These are phyloP conservation scores for Phtheirospermum japonicum DNA, from an alignment of 257 asterid genomes.

Conservation along the genomic window DNA sequence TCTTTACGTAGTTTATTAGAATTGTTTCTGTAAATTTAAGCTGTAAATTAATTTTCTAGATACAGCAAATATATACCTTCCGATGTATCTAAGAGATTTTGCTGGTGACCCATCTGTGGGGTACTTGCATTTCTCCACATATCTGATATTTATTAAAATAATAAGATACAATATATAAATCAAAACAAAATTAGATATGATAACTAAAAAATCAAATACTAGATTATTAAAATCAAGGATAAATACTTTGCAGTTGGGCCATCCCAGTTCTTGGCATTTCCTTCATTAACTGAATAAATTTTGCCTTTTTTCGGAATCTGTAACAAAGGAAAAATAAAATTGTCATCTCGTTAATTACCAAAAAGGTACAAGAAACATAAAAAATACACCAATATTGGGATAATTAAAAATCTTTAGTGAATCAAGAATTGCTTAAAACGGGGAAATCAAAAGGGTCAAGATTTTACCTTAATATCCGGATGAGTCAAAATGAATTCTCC, in stretches of 20 bases:
- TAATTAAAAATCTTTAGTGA: too few relatives aligned
- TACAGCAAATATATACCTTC: constrained; percentile 50
- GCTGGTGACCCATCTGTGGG: constrained; percentile 89
- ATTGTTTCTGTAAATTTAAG: background rate
- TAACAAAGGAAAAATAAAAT: background rate
- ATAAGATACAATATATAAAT: constrained; percentile 11
- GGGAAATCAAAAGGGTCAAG: constrained; percentile 15
- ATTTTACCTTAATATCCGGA: constrained; percentile 79
- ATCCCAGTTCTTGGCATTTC: constrained; percentile 95
- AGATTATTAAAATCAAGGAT: background rate
- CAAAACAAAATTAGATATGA: too few relatives aligned
- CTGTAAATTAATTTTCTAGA: background rate
- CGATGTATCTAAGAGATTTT: constrained; percentile 90
- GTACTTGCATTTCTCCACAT: constrained; percentile 80
- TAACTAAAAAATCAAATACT: background rate
- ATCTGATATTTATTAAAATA: constrained; percentile 43
- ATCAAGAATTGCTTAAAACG: background rate
- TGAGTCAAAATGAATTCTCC: constrained; percentile 98
- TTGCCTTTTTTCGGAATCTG: constrained; percentile 89
- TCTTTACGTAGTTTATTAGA: background rate
- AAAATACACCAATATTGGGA: too few relatives aligned
- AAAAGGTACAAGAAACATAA: background rate
- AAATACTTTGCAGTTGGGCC: constrained; percentile 78
- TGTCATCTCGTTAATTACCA: too few relatives aligned
- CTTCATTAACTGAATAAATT: constrained; percentile 93